These are phyloP conservation scores for Fusarium napiforme DNA, from an alignment of 2,329 filamentous ascomycete genomes.

Conservation along the genomic window DNA sequence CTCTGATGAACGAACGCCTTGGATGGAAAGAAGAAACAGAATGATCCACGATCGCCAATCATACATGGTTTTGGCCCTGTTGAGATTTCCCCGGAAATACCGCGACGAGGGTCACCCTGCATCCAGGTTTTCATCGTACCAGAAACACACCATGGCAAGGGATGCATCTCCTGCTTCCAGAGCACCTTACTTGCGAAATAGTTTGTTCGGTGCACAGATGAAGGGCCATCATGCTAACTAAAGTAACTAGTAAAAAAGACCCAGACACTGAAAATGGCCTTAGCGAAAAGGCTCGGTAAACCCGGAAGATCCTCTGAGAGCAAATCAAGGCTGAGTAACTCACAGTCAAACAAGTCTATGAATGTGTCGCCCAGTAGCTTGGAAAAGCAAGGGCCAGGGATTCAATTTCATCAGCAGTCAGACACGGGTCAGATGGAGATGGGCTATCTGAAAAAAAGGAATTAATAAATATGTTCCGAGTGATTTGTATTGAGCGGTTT, in stretches of 20 bases:
- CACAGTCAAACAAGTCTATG: neutral
- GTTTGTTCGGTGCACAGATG: neutral
- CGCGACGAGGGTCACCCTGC: conserved; percentile 40
- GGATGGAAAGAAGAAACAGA: conserved; percentile 9
- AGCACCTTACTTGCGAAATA: conserved; percentile 21
- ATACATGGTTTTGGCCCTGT: conserved; percentile 3
- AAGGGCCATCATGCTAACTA: neutral
- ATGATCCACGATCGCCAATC: conserved; percentile 28
- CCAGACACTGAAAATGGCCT: neutral
- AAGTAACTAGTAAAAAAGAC: neutral
- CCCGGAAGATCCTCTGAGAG: conserved; percentile 13
- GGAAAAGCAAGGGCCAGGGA: conserved; percentile 34
- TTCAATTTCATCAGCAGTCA: conserved; percentile 1
- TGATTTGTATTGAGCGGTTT: neutral
- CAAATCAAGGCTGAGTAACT: conserved; percentile 20
- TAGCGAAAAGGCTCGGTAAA: conserved; percentile 25
- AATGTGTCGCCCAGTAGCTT: conserved; percentile 10
- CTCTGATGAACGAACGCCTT: conserved; percentile 2
- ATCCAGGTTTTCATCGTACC: neutral
- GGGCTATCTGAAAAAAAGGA: neutral
- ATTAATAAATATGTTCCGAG: neutral
- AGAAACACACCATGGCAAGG: conserved; percentile 1
- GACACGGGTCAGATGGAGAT: neutral
- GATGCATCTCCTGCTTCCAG: conserved; percentile 23
- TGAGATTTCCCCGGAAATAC: conserved; percentile 39